A percentile compares a stretch with the other conserved stretches of the same genome.
These are phyloP conservation scores for Monilinia fructicola DNA, from an alignment of 2,329 filamentous ascomycete species.

Conservation along the genomic window DNA sequence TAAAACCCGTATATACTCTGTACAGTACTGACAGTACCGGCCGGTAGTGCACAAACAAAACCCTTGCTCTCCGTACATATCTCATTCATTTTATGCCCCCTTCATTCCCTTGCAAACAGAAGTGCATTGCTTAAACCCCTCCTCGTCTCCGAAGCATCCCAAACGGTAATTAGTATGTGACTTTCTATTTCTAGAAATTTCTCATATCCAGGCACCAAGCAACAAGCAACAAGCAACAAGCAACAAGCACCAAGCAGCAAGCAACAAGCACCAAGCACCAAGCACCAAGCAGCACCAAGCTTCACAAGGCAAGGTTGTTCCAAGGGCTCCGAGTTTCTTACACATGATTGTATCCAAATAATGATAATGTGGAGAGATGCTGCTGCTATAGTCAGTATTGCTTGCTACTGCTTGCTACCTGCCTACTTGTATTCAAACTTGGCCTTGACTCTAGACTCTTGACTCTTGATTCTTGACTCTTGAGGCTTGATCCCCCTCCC, in stretches of 20 bases:
- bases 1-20: background rate
- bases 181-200: constrained; percentile 14
- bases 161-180: background rate
- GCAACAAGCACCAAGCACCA: too few species aligned
- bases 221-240: background rate
- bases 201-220: background rate
- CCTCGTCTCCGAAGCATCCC: background rate
- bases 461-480: too few species aligned
- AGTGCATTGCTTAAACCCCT: background rate
- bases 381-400: too few species aligned
- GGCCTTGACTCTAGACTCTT: too few species aligned
- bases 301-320: background rate
- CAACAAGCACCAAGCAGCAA: too few species aligned
- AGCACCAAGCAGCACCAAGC: too few species aligned
- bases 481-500: background rate
- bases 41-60: background rate
- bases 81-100: background rate
- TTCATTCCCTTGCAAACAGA: background rate
- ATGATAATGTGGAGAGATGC: background rate
- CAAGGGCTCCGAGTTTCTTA: constrained; percentile 3
- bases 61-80: background rate
- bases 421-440: too few species aligned
- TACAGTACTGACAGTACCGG: too few species aligned
- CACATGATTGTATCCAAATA: background rate
- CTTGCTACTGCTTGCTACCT: too few species aligned